Evolutionary conservation across 208 protist genomes (phyloP), one percentile per base, ranked within the genome.

Genomic region (Crithidia fasciculata): DNA sequence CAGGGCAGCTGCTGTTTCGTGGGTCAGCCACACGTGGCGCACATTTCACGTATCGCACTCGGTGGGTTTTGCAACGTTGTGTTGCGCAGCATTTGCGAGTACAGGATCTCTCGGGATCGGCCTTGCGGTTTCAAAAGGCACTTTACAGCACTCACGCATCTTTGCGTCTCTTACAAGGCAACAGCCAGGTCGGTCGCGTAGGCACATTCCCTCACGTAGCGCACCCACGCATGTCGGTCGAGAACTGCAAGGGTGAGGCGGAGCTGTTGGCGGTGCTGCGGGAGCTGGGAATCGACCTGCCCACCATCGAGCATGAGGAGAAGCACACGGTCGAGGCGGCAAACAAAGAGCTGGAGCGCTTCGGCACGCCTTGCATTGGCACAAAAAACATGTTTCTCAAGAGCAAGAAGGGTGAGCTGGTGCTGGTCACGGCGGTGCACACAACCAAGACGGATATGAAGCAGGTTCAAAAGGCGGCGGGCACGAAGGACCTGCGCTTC

Each of bases 361-460:
- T 74, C 4, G 69, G 54, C 4, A 45, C 59, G 4, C 60, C 73
- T 8, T 64, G 61, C 67, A 41, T 58, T 43, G 88, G 88, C 67
- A 90, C 90, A 39, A 96, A 95, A 81, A 95, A 89, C 61, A 83
- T 97, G 71, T 97, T 97, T 67, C 76, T 97, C 39, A 97, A 96
- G 85, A 89, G 88, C 79, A 96, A 95, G 81, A 97, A 97, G 84
- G 80, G 76, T 40, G 89, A 95, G 58, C 69, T 97, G 28, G 90
- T 96, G 39, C 79, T 97, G 36, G 75, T 92, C 39, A 89, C 88
- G n/a, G 85, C 93, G 15, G 65, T 96, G 19, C 66, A 81, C 68
- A 82, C 66, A 19, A 95, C 89, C 36, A 74, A 72, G 56, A 97
- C 90, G 13, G 87, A 89, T 70, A 82, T 96, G 58, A 96, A 96